phyloP scores from a whole-genome alignment of 2,329 filamentous ascomycete species.

The Fusarium tjaetaba region DNA sequence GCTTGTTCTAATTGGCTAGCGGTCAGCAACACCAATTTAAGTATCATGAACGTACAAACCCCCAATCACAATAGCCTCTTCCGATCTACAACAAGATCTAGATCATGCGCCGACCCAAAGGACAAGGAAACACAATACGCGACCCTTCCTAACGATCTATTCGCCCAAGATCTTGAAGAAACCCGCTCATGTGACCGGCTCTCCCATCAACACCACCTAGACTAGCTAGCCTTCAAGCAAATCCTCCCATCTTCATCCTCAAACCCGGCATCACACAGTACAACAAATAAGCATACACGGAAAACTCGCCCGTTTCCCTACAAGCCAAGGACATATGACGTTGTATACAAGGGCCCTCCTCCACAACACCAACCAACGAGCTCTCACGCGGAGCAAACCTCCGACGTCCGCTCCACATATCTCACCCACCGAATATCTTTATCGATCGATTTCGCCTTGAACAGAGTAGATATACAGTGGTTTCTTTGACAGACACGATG shows the following conservation, averaged over 20 bases:
- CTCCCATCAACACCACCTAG: not conserved
- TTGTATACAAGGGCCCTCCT: conserved; percentile 14
- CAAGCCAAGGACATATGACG: conserved; percentile 28
- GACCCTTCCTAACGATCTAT: not conserved
- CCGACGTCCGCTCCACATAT: conserved; percentile 28
- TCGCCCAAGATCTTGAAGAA: not conserved
- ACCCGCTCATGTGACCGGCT: conserved; percentile 22
- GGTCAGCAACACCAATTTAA: not conserved
- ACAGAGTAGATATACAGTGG: not conserved
- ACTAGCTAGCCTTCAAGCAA: not conserved
- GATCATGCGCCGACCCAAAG: not conserved
- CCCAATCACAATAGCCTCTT: not conserved
- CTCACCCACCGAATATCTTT: conserved; percentile 7
- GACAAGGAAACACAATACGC: not conserved
- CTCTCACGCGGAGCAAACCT: conserved; percentile 23
- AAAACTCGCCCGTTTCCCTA: not conserved
- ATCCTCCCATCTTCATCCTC: not conserved
- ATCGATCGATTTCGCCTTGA: conserved; percentile 19
- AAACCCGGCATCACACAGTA: not conserved
- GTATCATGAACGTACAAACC: not conserved
- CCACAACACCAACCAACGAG: conserved; percentile 27
- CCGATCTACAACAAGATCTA: not conserved
- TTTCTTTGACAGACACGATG: not conserved
- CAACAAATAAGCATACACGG: not conserved
- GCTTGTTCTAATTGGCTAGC: not conserved